phyloP scores from a whole-genome alignment of 1,284 basidiomycete species.

The Vanrija sp. region DNA sequence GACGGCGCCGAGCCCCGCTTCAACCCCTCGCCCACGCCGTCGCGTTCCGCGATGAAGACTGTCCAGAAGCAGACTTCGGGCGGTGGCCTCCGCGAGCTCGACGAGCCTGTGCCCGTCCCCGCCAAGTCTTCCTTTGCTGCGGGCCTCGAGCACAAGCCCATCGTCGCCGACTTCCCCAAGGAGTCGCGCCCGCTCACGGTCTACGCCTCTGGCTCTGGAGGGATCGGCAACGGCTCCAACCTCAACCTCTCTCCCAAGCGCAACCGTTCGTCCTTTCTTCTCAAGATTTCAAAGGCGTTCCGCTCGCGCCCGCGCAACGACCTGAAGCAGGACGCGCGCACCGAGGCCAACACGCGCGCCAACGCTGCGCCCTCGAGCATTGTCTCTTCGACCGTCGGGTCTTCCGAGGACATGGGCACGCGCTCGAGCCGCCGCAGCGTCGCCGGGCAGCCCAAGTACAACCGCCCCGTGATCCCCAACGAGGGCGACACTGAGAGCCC shows the following conservation, averaged over 20 bases:
- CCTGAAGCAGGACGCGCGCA: not conserved
- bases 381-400: no score
- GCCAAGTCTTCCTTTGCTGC: no score
- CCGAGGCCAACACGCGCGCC: not conserved
- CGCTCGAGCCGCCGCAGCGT: not conserved
- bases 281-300: constrained; percentile 9
- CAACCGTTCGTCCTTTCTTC: constrained; percentile 1
- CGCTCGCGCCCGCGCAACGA: constrained; percentile 12
- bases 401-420: not conserved
- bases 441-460: constrained; percentile 6
- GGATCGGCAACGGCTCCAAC: not conserved
- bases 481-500: constrained; percentile 23
- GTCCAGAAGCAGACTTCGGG: not conserved
- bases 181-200: not conserved
- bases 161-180: not conserved
- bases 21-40: not conserved
- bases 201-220: not conserved
- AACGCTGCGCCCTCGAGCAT: not conserved
- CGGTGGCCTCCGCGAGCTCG: not conserved
- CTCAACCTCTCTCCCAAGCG: constrained; percentile 1
- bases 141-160: no score
- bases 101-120: no score
- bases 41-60: not conserved
- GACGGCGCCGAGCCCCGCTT: not conserved
- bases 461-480: constrained; percentile 12